Evolutionary conservation across 2,329 filamentous ascomycete genomes (phyloP).

Genomic region (Chrysoporthe austroafricana): DNA sequence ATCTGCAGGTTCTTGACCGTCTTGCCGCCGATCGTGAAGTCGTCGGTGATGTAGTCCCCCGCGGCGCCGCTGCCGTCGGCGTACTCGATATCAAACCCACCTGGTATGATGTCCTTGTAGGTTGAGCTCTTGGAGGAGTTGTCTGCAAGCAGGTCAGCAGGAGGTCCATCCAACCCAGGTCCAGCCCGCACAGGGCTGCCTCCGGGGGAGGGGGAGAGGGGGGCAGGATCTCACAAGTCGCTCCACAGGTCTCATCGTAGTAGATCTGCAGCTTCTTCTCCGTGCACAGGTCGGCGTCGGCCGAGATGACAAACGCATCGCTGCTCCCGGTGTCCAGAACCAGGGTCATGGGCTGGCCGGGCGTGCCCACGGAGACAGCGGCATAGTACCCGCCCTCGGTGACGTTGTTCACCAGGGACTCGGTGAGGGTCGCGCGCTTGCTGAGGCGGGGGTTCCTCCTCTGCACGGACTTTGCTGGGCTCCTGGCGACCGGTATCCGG

Average conservation of each 20-base stretch:
- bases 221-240: conserved; percentile 44
- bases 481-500: conserved; percentile 30
- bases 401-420: conserved; percentile 56
- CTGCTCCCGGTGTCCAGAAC: conserved; percentile 67
- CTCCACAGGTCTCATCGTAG: conserved; percentile 42
- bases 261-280: conserved; percentile 39
- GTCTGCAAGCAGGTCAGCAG: conserved; percentile 34
- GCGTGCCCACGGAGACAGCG: conserved; percentile 62
- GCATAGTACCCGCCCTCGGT: conserved; percentile 60
- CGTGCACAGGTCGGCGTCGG: conserved; percentile 45
- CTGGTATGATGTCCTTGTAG: conserved; percentile 46
- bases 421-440: conserved; percentile 33
- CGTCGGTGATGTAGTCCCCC: conserved; percentile 63
- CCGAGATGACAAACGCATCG: conserved; percentile 61
- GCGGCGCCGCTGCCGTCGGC: conserved; percentile 58
- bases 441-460: conserved; percentile 32
- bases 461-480: conserved; percentile 26
- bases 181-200: neutral
- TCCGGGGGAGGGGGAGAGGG: neutral
- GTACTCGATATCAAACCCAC: conserved; percentile 63
- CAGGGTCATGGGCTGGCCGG: conserved; percentile 57
- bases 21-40: conserved; percentile 54
- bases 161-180: neutral
- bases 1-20: conserved; percentile 57
- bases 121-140: conserved; percentile 52